Evolutionary conservation across 352 stramenopile species (phyloP).

Genomic region (Globisporangium cylindrosporum): DNA sequence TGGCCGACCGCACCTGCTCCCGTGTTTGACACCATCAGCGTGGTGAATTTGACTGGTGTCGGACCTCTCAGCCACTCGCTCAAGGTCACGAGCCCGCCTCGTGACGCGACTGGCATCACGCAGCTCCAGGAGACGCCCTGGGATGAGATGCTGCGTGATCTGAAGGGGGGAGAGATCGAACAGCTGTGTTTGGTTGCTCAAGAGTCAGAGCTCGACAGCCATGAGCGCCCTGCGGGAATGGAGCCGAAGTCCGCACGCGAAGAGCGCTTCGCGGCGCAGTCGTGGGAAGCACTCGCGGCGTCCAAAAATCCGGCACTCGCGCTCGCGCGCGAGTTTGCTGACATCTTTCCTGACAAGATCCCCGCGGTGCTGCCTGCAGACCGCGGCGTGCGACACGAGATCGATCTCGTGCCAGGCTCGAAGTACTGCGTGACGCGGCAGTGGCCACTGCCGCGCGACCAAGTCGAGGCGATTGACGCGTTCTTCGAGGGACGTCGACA

Average conservation of each 20-base stretch:
- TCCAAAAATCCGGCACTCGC: slow-evolving; percentile 3
- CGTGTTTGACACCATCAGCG: too few species aligned
- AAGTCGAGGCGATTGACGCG: slow-evolving; percentile 21
- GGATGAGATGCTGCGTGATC: slow-evolving; percentile 5
- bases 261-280: slow-evolving; percentile 22
- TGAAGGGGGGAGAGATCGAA: slow-evolving; percentile 22
- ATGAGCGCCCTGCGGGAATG: slow-evolving; percentile 4
- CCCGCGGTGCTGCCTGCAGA: slow-evolving; percentile 11
- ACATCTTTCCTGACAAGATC: slow-evolving; percentile 25
- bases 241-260: slow-evolving; percentile 16
- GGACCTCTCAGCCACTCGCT: too few species aligned
- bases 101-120: too few species aligned
- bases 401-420: slow-evolving; percentile 20
- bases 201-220: background rate
- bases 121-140: too few species aligned
- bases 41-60: background rate
- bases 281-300: slow-evolving; percentile 2
- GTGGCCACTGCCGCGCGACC: slow-evolving; percentile 23
- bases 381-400: slow-evolving; percentile 24
- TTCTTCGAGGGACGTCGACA: slow-evolving; percentile 19
- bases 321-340: too few species aligned
- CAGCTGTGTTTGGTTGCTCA: slow-evolving; percentile 17
- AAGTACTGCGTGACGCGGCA: slow-evolving; percentile 33
- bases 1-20: too few species aligned
- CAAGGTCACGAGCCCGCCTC: too few species aligned